Percentiles rank a stretch among this genome's conserved stretches.
Conservation (phyloP, 768 basidiomycete species). For the Rhodotorula diobovata region DNA sequence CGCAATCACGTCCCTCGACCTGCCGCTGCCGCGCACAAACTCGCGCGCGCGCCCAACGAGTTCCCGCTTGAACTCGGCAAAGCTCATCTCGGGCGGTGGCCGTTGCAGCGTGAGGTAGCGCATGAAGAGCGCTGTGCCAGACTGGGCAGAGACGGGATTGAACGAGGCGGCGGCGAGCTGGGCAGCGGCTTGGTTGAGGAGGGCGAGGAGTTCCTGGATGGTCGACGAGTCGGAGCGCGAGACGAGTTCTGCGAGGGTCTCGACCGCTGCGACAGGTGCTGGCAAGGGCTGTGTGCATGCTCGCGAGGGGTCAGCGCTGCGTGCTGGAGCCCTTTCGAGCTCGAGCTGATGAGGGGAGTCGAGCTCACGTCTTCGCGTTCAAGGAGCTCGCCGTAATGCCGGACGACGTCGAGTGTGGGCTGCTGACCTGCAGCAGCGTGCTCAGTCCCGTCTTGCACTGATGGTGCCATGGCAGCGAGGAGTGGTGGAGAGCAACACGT, state of each 20-base stretch:
- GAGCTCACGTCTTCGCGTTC: constrained; percentile 18
- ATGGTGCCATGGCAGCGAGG: neutral
- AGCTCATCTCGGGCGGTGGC: constrained; percentile 60
- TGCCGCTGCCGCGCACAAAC: constrained; percentile 61
- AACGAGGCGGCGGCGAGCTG: constrained; percentile 60
- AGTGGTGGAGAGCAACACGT: no score
- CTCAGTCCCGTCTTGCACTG: constrained; percentile 1
- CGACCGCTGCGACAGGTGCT: constrained; percentile 42
- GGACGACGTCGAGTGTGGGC: constrained; percentile 12
- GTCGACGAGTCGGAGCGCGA: constrained; percentile 58
- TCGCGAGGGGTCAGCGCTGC: neutral
- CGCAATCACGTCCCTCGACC: constrained; percentile 82
- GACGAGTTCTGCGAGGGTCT: constrained; percentile 38
- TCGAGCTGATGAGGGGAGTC: neutral
- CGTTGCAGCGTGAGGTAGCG: constrained; percentile 65
- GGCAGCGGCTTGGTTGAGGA: constrained; percentile 69
- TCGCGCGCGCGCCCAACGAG: constrained; percentile 39
- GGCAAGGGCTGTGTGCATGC: constrained; percentile 35
- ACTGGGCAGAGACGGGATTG: constrained; percentile 76
- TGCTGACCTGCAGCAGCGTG: neutral
- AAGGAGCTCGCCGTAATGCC: constrained; percentile 17
- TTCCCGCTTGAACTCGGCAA: constrained; percentile 48
- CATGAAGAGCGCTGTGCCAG: constrained; percentile 86
- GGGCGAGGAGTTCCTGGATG: constrained; percentile 86
- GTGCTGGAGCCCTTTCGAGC: no score